phyloP scores from a whole-genome alignment of 2,329 filamentous ascomycete species.

The Fusarium tricinctum region DNA sequence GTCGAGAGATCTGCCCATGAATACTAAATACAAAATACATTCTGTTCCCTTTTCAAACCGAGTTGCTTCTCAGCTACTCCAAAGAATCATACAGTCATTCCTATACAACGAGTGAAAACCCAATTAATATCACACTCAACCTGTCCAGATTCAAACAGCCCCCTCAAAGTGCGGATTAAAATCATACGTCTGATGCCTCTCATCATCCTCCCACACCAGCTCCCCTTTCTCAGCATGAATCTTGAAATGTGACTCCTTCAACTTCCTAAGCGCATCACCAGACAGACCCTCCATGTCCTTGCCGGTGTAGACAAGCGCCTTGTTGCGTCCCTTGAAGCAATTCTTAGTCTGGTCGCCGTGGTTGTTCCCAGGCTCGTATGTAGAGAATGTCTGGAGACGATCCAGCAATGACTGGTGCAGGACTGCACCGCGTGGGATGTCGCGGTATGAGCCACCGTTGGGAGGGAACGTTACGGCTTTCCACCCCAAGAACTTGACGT shows the following conservation, averaged over 20 bases:
- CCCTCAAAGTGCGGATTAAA: slow-evolving; percentile 32
- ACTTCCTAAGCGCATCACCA: neutral
- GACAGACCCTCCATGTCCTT: slow-evolving; percentile 8
- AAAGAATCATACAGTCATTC: neutral
- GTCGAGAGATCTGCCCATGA: no score
- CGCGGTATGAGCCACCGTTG: slow-evolving; percentile 55
- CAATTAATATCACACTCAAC: neutral
- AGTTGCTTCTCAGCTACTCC: neutral
- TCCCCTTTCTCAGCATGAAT: slow-evolving; percentile 8
- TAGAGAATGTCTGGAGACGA: slow-evolving; percentile 51
- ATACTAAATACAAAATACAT: neutral
- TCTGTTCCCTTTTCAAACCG: neutral
- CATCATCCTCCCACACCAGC: slow-evolving; percentile 18
- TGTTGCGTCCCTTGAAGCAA: slow-evolving; percentile 50
- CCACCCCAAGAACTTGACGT: slow-evolving; percentile 37
- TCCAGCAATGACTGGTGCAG: slow-evolving; percentile 57
- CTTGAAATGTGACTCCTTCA: slow-evolving; percentile 27
- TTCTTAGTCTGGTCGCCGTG: slow-evolving; percentile 45
- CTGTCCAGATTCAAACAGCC: neutral
- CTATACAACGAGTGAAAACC: neutral
- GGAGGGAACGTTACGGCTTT: slow-evolving; percentile 55
- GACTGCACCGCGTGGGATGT: slow-evolving; percentile 57
- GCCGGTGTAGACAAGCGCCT: slow-evolving; percentile 19
- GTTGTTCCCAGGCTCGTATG: slow-evolving; percentile 55
- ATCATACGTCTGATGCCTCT: slow-evolving; percentile 40